Base-by-base conservation (phyloP, 371 early-diverging fungal genomes). In the Mucor piriformis region DNA sequence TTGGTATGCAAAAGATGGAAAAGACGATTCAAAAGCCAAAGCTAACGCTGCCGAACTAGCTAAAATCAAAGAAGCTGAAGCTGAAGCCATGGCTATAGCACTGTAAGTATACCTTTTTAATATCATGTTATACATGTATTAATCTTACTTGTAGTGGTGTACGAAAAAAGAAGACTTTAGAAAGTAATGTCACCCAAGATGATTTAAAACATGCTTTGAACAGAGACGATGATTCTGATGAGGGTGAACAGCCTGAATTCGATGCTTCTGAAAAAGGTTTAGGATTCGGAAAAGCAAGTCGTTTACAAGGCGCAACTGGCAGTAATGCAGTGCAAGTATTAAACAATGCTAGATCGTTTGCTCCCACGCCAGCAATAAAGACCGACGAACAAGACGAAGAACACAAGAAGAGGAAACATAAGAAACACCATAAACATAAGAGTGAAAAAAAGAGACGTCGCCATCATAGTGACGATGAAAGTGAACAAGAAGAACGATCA, bases 51-150 rank as follows among this genome's bases (percentile, higher is more conserved):
- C 66, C 24, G 93, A 93, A 69, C 49, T 91, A 11, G 73, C 65
- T 27, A 72, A 73, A 55, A 88, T 93, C 43, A 88, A 88, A 69
- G 84, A 87, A 56, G 85, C 86, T 2, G 93, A 93, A 68, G 88
- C 88, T 6, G 92, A 93, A 44, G 90, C 89, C 0, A 81, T 93
- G 83, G 88, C 91, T 18, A 84, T 87, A 58, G 89, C 90, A 44
- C 69, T 93, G 90, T 87, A 79, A 73, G 80, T 56, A 23, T 42
- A 44, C n/a, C 11, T n/a, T 13, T 48, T 48, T 4, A 13, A 3
- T 13, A 11, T 15, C 16, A 48, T 29, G 11, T 29, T 15, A 8
- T 15, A 29, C 29, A 1, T 29, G 29, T 44, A n/a, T 18, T 16
- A 25, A 11, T 12, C 16, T 34, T 24, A 34, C 50, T 47, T 25